These are phyloP conservation scores for Naganishia onofrii DNA, from an alignment of 768 basidiomycete species.

Conservation along the genomic window DNA sequence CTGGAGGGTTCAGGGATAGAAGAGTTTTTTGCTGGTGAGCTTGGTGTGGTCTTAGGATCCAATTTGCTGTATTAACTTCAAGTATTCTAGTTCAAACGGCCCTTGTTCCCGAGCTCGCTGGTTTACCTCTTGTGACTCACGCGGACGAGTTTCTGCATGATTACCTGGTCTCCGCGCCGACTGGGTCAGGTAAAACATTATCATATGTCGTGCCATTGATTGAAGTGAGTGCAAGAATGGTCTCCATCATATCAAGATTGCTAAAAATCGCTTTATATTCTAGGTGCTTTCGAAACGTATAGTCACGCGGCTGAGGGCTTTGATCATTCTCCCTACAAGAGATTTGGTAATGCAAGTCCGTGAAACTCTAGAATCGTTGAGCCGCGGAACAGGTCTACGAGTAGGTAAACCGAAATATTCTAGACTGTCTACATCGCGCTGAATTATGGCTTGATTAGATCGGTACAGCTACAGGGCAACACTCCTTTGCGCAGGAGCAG, in stretches of 20 bases:
- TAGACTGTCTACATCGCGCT: neutral
- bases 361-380: slow-evolving; percentile 82
- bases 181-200: slow-evolving; percentile 95
- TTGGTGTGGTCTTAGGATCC: slow-evolving; percentile 8
- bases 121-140: slow-evolving; percentile 56
- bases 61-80: neutral
- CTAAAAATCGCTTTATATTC: neutral
- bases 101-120: slow-evolving; percentile 76
- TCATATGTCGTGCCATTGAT: slow-evolving; percentile 93
- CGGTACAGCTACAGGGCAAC: slow-evolving; percentile 85
- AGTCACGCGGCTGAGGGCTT: slow-evolving; percentile 78
- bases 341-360: slow-evolving; percentile 88
- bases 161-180: slow-evolving; percentile 91
- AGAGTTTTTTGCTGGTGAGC: slow-evolving; percentile 81
- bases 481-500: slow-evolving; percentile 91
- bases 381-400: slow-evolving; percentile 81
- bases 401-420: slow-evolving; percentile 54
- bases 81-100: slow-evolving; percentile 72
- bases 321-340: slow-evolving; percentile 87
- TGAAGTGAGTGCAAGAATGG: slow-evolving; percentile 60
- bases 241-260: neutral
- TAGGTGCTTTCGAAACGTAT: slow-evolving; percentile 71
- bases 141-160: slow-evolving; percentile 70
- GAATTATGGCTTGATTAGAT: slow-evolving; percentile 51
- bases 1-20: slow-evolving; percentile 74